Evolutionary conservation across 1,284 basidiomycete species (phyloP), one percentile per base, ranked within the genome.

Genomic region (Papiliotrema flavescens): DNA sequence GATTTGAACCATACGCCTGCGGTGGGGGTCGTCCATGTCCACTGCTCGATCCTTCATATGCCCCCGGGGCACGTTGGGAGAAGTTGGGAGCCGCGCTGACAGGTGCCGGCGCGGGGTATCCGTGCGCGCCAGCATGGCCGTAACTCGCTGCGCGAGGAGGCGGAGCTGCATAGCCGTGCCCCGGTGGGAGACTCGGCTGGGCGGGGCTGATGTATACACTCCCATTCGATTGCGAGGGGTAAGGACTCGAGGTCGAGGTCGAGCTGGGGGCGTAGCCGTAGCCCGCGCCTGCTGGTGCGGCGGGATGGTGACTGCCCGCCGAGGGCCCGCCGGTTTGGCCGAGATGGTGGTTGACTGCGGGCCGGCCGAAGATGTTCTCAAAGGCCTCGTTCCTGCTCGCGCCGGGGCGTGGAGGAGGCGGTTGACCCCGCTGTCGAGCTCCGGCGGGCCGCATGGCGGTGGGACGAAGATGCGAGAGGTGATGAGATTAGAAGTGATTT

Each of bases 311-410:
- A 24, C 46, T 48, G 48, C 47, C 43, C 28, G 28, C 28, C 11
- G 28, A 32, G 11, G 28, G 11, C 59, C 40, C 49, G 52, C 48
- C 34, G 52, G 47, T 41, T 48, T 54, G 47, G 49, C 64, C 64
- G 35, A 72, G 54, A 50, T 77, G 76, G 64, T 77, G 76, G 0
- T 63, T 70, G 6, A 65, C 73, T 5, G 74, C 68, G 22, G 74
- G 71, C 26, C 74, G 51, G 17, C 76, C 76, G 57, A 77, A 77
- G 62, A 77, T 77, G 59, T 70, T 75, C 49, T 76, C 74, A 55
- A 77, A 77, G 8, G 67, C 74, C 45, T 75, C 71, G 58, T 73
- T 73, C 47, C 73, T 28, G 37, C 52, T 53, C 20, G 59, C 37
- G 56, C 60, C 35, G 59, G 66, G 32, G 59, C 60, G 32, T 51